Base-by-base conservation (phyloP, 1,284 basidiomycete species). In the Malassezia furfur region DNA sequence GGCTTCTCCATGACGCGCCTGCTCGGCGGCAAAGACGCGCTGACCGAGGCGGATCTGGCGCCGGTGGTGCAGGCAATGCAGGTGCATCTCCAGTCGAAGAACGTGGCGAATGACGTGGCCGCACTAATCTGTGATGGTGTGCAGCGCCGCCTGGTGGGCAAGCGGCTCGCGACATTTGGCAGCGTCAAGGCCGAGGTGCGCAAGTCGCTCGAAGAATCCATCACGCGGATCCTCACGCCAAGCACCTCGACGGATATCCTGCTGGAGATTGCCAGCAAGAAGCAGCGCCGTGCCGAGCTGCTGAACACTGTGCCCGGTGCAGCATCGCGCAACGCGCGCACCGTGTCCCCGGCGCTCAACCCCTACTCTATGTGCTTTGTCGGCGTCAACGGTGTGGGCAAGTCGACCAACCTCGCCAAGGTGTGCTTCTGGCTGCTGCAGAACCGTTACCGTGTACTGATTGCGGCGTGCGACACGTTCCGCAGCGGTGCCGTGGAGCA, bases 391-490 rank as follows among this genome's bases (percentile, higher is more conserved):
- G 94, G 94, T 21, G 94, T 99, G 19, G 94, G 94, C 49, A 99
- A 99, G 79, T 94, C 90, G 65, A 98, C 94, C 5, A 98, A 96
- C 75, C 78, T 99, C 28, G 89, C 87, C 50, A 99, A 99, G 78
- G 93, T 99, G 47, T 93, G 90, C 77, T 98, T 98, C 78, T 98
- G 94, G 94, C 80, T 99, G 19, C 84, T 98, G 45, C 93, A 98
- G 77, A 98, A 99, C 71, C 85, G 86, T 9, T 77, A 93, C 39
- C 81, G 86, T 30, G 93, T 99, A 19, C 80, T 98, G 62, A 96
- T 99, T 66, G 94, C 94, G 25, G 94, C 94, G 11, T 98, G 94
- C 72, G 94, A 99, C 75, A 98, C 94, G 3, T 99, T 99, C 80
- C 80, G 91, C 81, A 89, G 87, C 69, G 94, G 94, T 31, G 94